These are phyloP conservation scores for Areca catechu DNA, from an alignment of 176 grass and related monocot genomes.

Conservation along the genomic window DNA sequence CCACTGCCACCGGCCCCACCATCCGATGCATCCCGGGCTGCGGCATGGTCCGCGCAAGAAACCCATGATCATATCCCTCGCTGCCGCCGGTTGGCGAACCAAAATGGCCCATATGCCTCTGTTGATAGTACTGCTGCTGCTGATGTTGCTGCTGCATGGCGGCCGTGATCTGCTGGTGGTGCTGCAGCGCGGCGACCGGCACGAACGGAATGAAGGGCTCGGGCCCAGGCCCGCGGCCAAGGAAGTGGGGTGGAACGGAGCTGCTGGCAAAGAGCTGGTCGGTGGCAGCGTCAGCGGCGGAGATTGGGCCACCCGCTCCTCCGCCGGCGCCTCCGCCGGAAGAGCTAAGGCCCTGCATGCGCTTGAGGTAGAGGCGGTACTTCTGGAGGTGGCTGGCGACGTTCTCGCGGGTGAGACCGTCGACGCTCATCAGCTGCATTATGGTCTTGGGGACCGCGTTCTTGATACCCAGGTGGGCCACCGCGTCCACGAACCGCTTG, in stretches of 20 bases:
- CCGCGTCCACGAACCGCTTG: constrained; percentile 21
- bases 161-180: constrained; percentile 16
- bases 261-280: constrained; percentile 17
- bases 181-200: constrained; percentile 15
- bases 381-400: constrained; percentile 23
- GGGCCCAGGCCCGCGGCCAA: neutral
- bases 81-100: neutral
- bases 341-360: constrained; percentile 14
- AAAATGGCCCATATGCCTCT: constrained; percentile 19
- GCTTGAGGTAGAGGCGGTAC: constrained; percentile 22
- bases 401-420: constrained; percentile 22
- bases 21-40: constrained; percentile 15
- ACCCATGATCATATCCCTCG: constrained; percentile 14
- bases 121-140: constrained; percentile 15
- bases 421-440: constrained; percentile 28
- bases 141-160: constrained; percentile 30
- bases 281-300: constrained; percentile 16
- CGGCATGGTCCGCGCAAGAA: neutral
- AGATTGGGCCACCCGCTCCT: constrained; percentile 17
- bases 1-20: constrained; percentile 3
- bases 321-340: constrained; percentile 1
- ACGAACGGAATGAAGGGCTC: constrained; percentile 14
- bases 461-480: constrained; percentile 21
- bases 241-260: constrained; percentile 20
- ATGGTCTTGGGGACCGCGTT: constrained; percentile 25